Evolutionary conservation across 2,329 filamentous ascomycete species (phyloP), one percentile per base, ranked within the genome.

Genomic region (Fusarium mangiferae): DNA sequence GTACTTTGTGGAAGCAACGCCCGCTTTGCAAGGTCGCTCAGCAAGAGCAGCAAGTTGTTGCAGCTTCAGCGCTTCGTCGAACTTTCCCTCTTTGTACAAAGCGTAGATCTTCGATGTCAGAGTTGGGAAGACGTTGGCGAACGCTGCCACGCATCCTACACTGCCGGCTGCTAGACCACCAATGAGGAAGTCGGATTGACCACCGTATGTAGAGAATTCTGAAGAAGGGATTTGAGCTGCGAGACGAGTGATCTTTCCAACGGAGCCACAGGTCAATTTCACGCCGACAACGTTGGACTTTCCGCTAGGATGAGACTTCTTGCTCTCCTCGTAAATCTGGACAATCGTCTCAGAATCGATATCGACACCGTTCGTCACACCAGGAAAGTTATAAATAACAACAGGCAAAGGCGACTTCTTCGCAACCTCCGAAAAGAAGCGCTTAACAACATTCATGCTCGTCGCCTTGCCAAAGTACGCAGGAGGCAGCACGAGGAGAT

Each of bases 171-270:
- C 85, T 39, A 92, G 80, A 1, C 88, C 89, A 5, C 89, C 89
- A 55, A 92, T 83, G 30, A 94, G 81, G 80, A 93, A 94, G 77
- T 95, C 93, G 5, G 89, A 90, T 82, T 94, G 92, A 1, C 93
- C 93, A 2, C 91, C 92, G 76, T 90, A 94, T 2, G 90, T 88
- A 3, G 91, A 88, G 78, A 95, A 95, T 20, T 86, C 80, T 1
- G 87, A 84, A 0, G 87, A 80, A 0, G 85, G 80, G 55, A 93
- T 81, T 64, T 83, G 79, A 12, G 83, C 84, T 11, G 82, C 81
- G 5, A 94, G 85, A 13, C 92, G 86, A 4, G 90, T 89, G 66
- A 94, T 87, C 81, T 94, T 94, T 61, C 90, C 92, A 39, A 93
- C 92, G 72, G 89, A 91, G 17, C 91, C 92, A 78, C 92, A 94